A percentile compares a stretch with the other conserved stretches of the same genome.
Evolutionary conservation across 306 rosid genomes (phyloP).

Genomic region (Alnus rubra): DNA sequence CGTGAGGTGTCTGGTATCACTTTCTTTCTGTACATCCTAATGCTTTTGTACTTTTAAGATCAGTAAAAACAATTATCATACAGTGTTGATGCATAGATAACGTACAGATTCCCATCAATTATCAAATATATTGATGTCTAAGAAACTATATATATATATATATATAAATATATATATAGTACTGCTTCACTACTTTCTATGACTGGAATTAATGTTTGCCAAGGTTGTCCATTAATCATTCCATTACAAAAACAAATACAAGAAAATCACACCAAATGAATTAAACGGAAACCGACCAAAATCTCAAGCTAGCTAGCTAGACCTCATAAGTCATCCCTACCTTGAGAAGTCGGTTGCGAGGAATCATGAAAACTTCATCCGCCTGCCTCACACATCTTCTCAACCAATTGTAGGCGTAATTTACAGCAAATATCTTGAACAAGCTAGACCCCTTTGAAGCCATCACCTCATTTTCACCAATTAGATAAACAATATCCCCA

Average conservation of each 20-base stretch:
- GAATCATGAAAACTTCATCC: slow-evolving; percentile 63
- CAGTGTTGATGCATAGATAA: no score
- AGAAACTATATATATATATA: no score
- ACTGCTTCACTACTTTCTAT: neutral
- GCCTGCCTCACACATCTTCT: slow-evolving; percentile 56
- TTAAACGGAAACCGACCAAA: neutral
- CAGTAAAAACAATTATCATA: no score
- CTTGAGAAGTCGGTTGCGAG: slow-evolving; percentile 64
- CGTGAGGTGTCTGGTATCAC: no score
- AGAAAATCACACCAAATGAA: neutral
- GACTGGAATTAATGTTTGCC: neutral
- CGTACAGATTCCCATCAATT: no score
- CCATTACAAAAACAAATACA: neutral
- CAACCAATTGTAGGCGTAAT: slow-evolving; percentile 61
- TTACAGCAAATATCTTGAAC: slow-evolving; percentile 47
- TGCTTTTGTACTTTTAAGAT: no score
- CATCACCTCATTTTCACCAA: slow-evolving; percentile 64
- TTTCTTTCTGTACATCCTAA: no score
- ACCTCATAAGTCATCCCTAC: slow-evolving; percentile 86
- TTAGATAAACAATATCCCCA: slow-evolving; percentile 63
- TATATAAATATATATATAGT: no score
- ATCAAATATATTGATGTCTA: no score
- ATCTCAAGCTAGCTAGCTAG: neutral
- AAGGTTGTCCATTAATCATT: neutral
- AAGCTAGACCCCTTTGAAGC: slow-evolving; percentile 44